Evolutionary conservation across 2,329 filamentous ascomycete species (phyloP).

Genomic region (Tolypocladium paradoxum): DNA sequence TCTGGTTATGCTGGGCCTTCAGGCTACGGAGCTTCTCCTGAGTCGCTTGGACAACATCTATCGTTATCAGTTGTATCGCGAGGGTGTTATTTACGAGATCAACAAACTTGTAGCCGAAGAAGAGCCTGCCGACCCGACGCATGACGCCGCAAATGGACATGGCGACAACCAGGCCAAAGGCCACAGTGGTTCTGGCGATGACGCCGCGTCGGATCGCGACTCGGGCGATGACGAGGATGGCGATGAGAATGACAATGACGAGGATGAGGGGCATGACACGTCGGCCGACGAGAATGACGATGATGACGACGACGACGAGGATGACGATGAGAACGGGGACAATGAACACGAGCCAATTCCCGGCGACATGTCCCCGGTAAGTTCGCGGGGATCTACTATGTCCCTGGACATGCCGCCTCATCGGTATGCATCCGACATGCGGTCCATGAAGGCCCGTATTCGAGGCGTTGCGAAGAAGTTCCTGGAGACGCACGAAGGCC

Average conservation of each 20-base stretch:
- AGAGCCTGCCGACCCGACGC: conserved; percentile 6
- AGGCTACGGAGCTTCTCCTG: conserved; percentile 80
- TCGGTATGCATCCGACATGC: conserved; percentile 34
- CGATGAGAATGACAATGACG: conserved; percentile 9
- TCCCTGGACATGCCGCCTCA: conserved; percentile 46
- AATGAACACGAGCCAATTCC: conserved; percentile 38
- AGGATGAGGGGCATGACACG: conserved; percentile 24
- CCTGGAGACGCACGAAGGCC: conserved; percentile 69
- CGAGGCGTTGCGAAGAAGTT: conserved; percentile 71
- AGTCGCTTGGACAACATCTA: conserved; percentile 80
- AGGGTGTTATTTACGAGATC: conserved; percentile 90
- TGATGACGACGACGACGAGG: conserved; percentile 37
- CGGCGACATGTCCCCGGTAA: conserved; percentile 54
- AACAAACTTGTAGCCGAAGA: conserved; percentile 58
- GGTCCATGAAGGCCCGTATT: conserved; percentile 56
- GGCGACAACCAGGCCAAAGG: conserved; percentile 14
- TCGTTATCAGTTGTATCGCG: conserved; percentile 91
- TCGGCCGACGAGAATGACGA: conserved; percentile 34
- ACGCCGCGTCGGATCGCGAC: conserved; percentile 17
- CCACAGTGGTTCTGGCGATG: conserved; percentile 3
- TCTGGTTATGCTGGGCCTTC: conserved; percentile 75
- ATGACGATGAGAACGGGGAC: conserved; percentile 41
- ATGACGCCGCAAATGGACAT: neutral
- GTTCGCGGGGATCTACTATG: conserved; percentile 56
- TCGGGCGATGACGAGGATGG: conserved; percentile 15